phyloP scores from a whole-genome alignment of 1,139 yeast species.

The Casaregolazyma lundiana region DNA sequence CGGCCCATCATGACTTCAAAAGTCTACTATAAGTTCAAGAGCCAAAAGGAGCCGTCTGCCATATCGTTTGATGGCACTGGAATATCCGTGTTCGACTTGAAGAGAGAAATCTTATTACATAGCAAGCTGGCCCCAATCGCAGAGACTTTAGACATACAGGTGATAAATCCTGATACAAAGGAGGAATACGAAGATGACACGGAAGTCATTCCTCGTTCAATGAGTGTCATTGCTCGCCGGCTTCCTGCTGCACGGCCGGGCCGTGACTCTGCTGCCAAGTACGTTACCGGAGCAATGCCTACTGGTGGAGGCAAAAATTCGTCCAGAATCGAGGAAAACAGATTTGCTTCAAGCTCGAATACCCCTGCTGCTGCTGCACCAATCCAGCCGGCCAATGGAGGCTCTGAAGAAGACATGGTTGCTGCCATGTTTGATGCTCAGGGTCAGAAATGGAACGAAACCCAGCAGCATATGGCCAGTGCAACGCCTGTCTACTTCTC shows the following conservation, averaged over 20 bases:
- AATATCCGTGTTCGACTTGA: constrained; percentile 86
- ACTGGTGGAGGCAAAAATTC: constrained; percentile 25
- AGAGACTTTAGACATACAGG: constrained; percentile 65
- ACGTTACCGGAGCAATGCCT: constrained; percentile 60
- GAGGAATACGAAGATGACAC: constrained; percentile 86
- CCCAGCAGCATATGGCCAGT: constrained; percentile 81
- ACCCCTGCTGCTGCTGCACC: constrained; percentile 24
- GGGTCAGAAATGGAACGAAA: constrained; percentile 88
- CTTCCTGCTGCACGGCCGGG: constrained; percentile 67
- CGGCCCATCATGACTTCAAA: constrained; percentile 68
- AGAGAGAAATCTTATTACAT: constrained; percentile 78
- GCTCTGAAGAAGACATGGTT: constrained; percentile 82
- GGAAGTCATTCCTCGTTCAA: constrained; percentile 77
- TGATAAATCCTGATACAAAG: constrained; percentile 74
- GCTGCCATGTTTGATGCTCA: constrained; percentile 90
- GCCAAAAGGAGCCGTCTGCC: constrained; percentile 76
- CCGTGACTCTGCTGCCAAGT: constrained; percentile 54
- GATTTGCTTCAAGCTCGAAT: constrained; percentile 20
- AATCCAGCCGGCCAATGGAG: constrained; percentile 24
- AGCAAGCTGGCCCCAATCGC: constrained; percentile 80
- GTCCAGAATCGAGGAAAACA: constrained; percentile 26
- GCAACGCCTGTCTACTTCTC: constrained; percentile 34
- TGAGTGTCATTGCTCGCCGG: constrained; percentile 75
- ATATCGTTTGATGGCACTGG: constrained; percentile 95
- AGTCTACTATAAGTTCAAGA: constrained; percentile 79